phyloP scores from a whole-genome alignment of 2,329 filamentous ascomycete species.

The Pseudocercospora crystallina region DNA sequence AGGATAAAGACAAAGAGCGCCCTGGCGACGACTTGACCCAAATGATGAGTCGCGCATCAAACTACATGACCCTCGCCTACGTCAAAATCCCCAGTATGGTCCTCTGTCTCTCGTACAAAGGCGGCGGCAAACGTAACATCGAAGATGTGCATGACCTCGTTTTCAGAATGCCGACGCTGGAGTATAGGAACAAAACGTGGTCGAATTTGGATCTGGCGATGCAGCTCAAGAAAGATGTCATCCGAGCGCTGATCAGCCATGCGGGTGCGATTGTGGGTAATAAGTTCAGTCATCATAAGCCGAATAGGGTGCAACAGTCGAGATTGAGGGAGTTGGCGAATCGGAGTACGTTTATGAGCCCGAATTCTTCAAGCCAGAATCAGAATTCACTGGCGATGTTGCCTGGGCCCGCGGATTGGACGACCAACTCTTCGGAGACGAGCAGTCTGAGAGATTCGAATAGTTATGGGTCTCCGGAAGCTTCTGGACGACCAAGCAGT shows the following conservation, averaged over 20 bases:
- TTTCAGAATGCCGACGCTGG: slow-evolving; percentile 88
- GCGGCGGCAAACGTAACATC: slow-evolving; percentile 89
- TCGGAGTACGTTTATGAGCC: slow-evolving; percentile 62
- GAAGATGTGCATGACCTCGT: slow-evolving; percentile 98
- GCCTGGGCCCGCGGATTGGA: slow-evolving; percentile 20
- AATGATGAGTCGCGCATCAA: slow-evolving; percentile 93
- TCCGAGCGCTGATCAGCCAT: slow-evolving; percentile 90
- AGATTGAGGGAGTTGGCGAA: slow-evolving; percentile 82
- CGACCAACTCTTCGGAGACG: slow-evolving; percentile 24
- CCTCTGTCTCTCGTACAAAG: slow-evolving; percentile 93
- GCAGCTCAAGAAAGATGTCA: slow-evolving; percentile 89
- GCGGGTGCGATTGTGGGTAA: slow-evolving; percentile 96
- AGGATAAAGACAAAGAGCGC: slow-evolving; percentile 55
- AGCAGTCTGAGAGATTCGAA: slow-evolving; percentile 26
- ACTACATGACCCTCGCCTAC: slow-evolving; percentile 95
- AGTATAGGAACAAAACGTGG: slow-evolving; percentile 99
- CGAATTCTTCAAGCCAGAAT: slow-evolving; percentile 15
- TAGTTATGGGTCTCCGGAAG: slow-evolving; percentile 15
- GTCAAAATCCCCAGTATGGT: slow-evolving; percentile 95
- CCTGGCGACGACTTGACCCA: slow-evolving; percentile 86
- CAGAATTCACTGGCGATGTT: slow-evolving; percentile 7
- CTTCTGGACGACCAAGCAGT: slow-evolving; percentile 29
- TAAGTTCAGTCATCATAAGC: slow-evolving; percentile 88
- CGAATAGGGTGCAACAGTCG: slow-evolving; percentile 74
- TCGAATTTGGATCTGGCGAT: slow-evolving; percentile 93